Evolutionary conservation across 192 early-diverging fungal genomes (phyloP).

Genomic region (Chytriomyces sp.): DNA sequence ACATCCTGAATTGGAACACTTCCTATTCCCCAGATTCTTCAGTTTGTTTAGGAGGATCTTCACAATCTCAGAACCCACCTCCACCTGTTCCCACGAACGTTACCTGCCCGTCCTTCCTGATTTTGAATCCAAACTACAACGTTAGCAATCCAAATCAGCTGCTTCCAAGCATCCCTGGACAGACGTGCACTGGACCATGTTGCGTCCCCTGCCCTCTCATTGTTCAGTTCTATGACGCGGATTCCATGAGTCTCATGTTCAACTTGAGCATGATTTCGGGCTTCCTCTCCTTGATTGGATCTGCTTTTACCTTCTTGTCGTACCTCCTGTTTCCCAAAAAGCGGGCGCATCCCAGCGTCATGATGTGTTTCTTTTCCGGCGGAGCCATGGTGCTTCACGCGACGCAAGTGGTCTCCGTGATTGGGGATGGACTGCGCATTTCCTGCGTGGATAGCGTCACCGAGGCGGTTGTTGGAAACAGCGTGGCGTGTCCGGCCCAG

Average conservation of each 20-base stretch:
- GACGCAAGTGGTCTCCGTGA: background rate
- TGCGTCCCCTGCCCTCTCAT: conserved; percentile 12
- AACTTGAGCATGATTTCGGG: background rate
- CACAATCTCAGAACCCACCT: background rate
- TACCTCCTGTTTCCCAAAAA: conserved; percentile 13
- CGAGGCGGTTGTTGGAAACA: background rate
- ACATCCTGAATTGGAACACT: background rate
- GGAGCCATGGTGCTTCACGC: background rate
- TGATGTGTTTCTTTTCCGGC: background rate
- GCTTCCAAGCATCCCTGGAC: background rate
- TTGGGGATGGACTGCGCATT: background rate
- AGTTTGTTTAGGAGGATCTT: conserved; percentile 6
- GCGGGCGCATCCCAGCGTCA: background rate
- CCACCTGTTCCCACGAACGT: background rate
- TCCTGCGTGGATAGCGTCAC: conserved; percentile 13
- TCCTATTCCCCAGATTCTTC: background rate
- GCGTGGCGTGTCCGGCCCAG: conserved; percentile 10
- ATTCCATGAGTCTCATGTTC: background rate
- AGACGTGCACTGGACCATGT: background rate
- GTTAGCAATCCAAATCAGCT: background rate
- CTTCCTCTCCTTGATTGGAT: background rate
- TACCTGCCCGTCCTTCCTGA: conserved; percentile 3
- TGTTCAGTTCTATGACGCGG: conserved; percentile 12
- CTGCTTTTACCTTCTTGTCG: conserved; percentile 3
- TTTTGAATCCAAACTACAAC: background rate